Conservation (phyloP, 1,284 basidiomycete genomes). For the Boletus smithii region DNA sequence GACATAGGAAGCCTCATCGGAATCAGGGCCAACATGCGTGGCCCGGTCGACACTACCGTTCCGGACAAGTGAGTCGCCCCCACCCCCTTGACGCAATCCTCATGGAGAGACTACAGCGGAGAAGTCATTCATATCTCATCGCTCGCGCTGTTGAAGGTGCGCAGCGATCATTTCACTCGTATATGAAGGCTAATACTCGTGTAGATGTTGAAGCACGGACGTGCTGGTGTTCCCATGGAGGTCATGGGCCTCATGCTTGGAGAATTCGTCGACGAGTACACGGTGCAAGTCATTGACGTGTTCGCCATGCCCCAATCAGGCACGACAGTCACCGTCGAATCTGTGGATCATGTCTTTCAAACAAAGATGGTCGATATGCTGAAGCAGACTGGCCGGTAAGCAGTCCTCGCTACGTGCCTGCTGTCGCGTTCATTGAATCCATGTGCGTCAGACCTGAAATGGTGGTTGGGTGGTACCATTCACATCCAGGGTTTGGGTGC, state of each 20-base stretch:
- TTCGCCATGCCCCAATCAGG: slow-evolving; percentile 99
- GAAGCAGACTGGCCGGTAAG: slow-evolving; percentile 94
- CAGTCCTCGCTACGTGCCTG: background rate
- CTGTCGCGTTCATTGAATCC: slow-evolving; percentile 4
- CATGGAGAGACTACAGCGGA: slow-evolving; percentile 53
- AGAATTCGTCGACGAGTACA: slow-evolving; percentile 99
- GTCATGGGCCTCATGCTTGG: slow-evolving; percentile 99
- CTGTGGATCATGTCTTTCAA: slow-evolving; percentile 99
- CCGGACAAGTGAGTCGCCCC: slow-evolving; percentile 66
- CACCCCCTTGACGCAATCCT: slow-evolving; percentile 6
- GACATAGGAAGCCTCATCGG: slow-evolving; percentile 61
- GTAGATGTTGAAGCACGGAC: slow-evolving; percentile 99
- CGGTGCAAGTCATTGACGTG: slow-evolving; percentile 95
- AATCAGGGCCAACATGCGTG: slow-evolving; percentile 41
- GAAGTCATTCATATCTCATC: slow-evolving; percentile 97
- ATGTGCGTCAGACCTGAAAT: slow-evolving; percentile 76
- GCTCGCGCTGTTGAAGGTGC: slow-evolving; percentile 86
- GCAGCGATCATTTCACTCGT: background rate
- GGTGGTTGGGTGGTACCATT: slow-evolving; percentile 99
- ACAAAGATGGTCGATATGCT: slow-evolving; percentile 99
- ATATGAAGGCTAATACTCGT: slow-evolving; percentile 4
- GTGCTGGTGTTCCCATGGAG: slow-evolving; percentile 99
- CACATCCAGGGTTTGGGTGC: slow-evolving; percentile 98
- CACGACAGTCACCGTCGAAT: slow-evolving; percentile 97
- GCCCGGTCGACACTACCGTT: slow-evolving; percentile 47